Conservation (phyloP, 2,329 filamentous ascomycete species). For the Pseudocercospora fuligena region DNA sequence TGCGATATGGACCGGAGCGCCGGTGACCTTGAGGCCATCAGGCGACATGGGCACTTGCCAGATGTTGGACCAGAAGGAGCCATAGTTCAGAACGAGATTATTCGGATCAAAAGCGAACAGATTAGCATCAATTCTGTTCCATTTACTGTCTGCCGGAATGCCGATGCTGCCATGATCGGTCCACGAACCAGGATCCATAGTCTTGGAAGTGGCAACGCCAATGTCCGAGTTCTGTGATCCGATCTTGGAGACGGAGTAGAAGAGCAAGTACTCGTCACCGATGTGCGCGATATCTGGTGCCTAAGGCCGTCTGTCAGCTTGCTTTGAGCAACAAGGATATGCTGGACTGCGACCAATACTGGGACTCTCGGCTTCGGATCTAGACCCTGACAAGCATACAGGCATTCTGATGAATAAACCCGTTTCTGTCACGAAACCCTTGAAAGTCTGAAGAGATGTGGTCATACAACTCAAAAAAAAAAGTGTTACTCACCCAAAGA, state of each 20-base stretch:
- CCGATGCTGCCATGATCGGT: constrained; percentile 66
- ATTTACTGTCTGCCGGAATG: constrained; percentile 46
- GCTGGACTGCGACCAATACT: neutral
- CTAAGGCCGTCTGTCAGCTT: constrained; percentile 12
- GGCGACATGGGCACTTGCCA: constrained; percentile 60
- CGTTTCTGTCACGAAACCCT: neutral
- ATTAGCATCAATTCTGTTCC: constrained; percentile 57
- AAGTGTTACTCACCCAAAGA: constrained; percentile 47
- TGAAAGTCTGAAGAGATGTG: neutral
- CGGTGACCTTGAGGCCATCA: constrained; percentile 28
- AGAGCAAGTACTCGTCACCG: constrained; percentile 63
- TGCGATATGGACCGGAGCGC: constrained; percentile 52
- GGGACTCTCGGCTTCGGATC: neutral
- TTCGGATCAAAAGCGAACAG: constrained; percentile 29
- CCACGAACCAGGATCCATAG: constrained; percentile 61
- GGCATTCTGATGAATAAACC: neutral
- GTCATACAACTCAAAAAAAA: constrained; percentile 6
- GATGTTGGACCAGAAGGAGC: constrained; percentile 70
- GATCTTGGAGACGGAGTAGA: constrained; percentile 67
- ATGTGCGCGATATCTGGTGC: constrained; percentile 67
- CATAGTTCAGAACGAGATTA: constrained; percentile 50
- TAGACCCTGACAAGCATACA: neutral
- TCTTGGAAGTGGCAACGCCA: constrained; percentile 58
- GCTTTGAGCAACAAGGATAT: neutral
- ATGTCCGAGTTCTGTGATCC: constrained; percentile 66